Conservation (phyloP, 371 early-diverging fungal species). For the Mucor velutinosus region DNA sequence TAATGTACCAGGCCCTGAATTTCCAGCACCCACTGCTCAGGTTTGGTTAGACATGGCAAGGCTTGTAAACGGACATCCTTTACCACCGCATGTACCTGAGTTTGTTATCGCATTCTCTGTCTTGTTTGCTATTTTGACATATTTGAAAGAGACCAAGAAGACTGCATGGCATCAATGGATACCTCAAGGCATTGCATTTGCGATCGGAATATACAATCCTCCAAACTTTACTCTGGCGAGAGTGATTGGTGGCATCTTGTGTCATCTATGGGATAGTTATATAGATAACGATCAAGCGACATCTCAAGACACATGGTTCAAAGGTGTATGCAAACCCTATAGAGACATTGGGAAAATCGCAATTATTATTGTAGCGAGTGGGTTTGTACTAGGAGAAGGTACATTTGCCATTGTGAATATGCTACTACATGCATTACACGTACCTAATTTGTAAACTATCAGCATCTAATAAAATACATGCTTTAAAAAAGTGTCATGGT, state of each 20-base stretch:
- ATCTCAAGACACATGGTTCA: not conserved
- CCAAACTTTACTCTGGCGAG: conserved; percentile 77
- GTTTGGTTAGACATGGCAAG: conserved; percentile 81
- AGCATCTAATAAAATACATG: too few species aligned
- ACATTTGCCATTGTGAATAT: conserved; percentile 63
- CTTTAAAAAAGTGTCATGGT: too few species aligned
- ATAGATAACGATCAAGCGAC: conserved; percentile 20
- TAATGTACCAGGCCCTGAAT: conserved; percentile 68
- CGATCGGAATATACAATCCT: conserved; percentile 82
- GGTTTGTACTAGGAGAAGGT: conserved; percentile 83
- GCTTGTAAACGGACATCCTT: conserved; percentile 73
- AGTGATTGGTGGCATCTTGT: conserved; percentile 66
- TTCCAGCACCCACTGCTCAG: conserved; percentile 76
- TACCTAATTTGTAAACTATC: conserved; percentile 34
- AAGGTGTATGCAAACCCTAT: conserved; percentile 9
- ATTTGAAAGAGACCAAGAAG: conserved; percentile 38
- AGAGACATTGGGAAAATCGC: conserved; percentile 48
- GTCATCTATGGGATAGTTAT: conserved; percentile 46
- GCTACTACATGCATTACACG: conserved; percentile 35
- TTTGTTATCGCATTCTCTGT: conserved; percentile 59
- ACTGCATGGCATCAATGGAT: conserved; percentile 44
- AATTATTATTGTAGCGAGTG: conserved; percentile 72
- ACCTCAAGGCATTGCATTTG: conserved; percentile 79
- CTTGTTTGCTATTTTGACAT: conserved; percentile 58
- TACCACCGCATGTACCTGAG: conserved; percentile 63